Percentiles rank a stretch among this genome's conserved stretches.
These are phyloP conservation scores for Purpureocillium takamizusanense DNA, from an alignment of 2,329 filamentous ascomycete genomes.

Conservation along the genomic window DNA sequence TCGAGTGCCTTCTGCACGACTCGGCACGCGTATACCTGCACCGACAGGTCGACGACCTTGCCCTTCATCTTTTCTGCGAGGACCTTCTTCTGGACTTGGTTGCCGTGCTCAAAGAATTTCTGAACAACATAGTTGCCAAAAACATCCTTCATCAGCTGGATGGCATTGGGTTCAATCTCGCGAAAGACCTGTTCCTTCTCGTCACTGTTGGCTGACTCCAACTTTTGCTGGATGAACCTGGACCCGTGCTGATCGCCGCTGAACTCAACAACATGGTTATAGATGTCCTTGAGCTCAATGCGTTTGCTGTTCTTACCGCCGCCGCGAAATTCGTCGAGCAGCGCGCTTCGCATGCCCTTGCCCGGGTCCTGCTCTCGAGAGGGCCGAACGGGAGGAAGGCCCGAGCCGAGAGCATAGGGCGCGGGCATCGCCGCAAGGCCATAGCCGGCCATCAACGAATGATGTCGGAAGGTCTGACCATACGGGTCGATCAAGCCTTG, in stretches of 20 bases:
- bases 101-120: constrained; percentile 94
- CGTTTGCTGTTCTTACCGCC: constrained; percentile 63
- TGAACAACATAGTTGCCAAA: constrained; percentile 99
- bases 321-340: constrained; percentile 73
- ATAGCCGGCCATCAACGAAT: constrained; percentile 25
- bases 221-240: constrained; percentile 87
- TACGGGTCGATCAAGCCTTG: constrained; percentile 28
- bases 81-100: constrained; percentile 83
- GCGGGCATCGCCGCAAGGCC: constrained; percentile 23
- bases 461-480: constrained; percentile 21
- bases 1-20: constrained; percentile 96
- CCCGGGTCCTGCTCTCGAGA: constrained; percentile 49
- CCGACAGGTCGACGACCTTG: constrained; percentile 69
- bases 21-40: constrained; percentile 87
- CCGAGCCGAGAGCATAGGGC: constrained; percentile 17
- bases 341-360: constrained; percentile 56
- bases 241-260: constrained; percentile 94
- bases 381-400: constrained; percentile 20
- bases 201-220: constrained; percentile 88
- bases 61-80: constrained; percentile 82
- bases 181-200: constrained; percentile 87
- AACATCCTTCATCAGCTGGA: constrained; percentile 90
- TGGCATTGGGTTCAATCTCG: constrained; percentile 74
- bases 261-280: constrained; percentile 82
- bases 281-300: constrained; percentile 85